phyloP scores from a whole-genome alignment of 2,329 filamentous ascomycete genomes.

The Epichloe coenophiala region DNA sequence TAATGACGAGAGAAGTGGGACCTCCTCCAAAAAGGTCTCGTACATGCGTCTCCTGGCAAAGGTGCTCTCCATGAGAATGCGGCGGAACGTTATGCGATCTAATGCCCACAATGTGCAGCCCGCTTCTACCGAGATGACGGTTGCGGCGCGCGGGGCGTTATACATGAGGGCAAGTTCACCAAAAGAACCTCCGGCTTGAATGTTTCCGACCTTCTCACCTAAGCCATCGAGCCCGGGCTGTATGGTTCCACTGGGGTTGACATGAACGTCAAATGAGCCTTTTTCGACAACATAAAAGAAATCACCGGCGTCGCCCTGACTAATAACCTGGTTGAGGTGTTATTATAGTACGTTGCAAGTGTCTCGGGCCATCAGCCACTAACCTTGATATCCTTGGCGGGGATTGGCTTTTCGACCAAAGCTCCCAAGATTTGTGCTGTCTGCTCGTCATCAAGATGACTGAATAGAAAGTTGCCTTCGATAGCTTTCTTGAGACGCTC shows the following conservation, averaged over 20 bases:
- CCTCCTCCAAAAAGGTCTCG: slow-evolving; percentile 90
- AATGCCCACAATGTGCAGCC: slow-evolving; percentile 82
- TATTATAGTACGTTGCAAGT: slow-evolving; percentile 7
- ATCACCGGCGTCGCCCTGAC: slow-evolving; percentile 88
- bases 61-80: slow-evolving; percentile 95
- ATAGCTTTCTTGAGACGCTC: slow-evolving; percentile 69
- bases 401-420: slow-evolving; percentile 87
- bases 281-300: slow-evolving; percentile 97
- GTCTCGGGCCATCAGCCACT: slow-evolving; percentile 4
- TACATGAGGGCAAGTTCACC: slow-evolving; percentile 98
- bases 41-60: slow-evolving; percentile 95
- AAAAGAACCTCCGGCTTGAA: slow-evolving; percentile 83
- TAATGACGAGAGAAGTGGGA: slow-evolving; percentile 68
- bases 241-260: slow-evolving; percentile 63
- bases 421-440: slow-evolving; percentile 76
- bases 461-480: slow-evolving; percentile 83
- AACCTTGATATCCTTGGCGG: slow-evolving; percentile 70
- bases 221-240: slow-evolving; percentile 72
- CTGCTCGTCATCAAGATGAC: slow-evolving; percentile 88
- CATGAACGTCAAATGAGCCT: slow-evolving; percentile 80
- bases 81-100: slow-evolving; percentile 90
- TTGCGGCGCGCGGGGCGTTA: slow-evolving; percentile 90
- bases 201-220: slow-evolving; percentile 68
- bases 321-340: slow-evolving; percentile 58
- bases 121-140: slow-evolving; percentile 70